Evolutionary conservation across 495 filamentous ascomycete genomes (phyloP), one percentile per base, ranked within the genome.

Genomic region (Penicillium waksmanii): DNA sequence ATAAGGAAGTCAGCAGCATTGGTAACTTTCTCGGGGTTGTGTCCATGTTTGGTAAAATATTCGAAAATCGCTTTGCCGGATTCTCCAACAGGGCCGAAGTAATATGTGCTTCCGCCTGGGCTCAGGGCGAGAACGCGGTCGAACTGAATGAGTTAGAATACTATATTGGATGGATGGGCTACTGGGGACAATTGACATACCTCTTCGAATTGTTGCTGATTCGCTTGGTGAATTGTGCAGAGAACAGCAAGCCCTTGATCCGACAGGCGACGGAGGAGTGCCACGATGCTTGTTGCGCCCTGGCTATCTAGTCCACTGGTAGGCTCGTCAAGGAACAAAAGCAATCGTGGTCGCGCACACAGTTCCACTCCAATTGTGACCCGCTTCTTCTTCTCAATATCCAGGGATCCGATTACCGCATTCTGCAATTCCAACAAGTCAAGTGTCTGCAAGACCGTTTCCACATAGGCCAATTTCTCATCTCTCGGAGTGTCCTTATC

Each of bases 1-100:
- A 96, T 85, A 80, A 96, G 91, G 72, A 84, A 94, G 65, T 96
- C 92, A 2, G 92, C 92, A 5, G 91, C 87, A 68, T 93, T 92
- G 48, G 86, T 87, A 61, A 65, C 75, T 60, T 60, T 68, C 51
- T 54, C 69, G 51, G 65, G 66, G 5, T 55, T 46, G 5, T 74
- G 70, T 10, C 82, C 81, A 35, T 83, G 61, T 33, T 67, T 69
- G 6, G 58, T 62, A 77, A 92, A 85, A 57, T 87, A 87, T 0
- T 77, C 66, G 42, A 85, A 75, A 13, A 85, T 74, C 1, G 61
- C 59, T 1, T 43, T 27, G 1, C 76, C 77, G 50, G 85, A 82
- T 42, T 82, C 72, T 34, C 88, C 88, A 3, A 90, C 87, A 55
- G 86, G 82, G 7, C 89, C 89, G 63, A 88, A 88, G 68, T 90